Conservation (phyloP, 2,329 filamentous ascomycete genomes). For the Ustilaginoidea virens region DNA sequence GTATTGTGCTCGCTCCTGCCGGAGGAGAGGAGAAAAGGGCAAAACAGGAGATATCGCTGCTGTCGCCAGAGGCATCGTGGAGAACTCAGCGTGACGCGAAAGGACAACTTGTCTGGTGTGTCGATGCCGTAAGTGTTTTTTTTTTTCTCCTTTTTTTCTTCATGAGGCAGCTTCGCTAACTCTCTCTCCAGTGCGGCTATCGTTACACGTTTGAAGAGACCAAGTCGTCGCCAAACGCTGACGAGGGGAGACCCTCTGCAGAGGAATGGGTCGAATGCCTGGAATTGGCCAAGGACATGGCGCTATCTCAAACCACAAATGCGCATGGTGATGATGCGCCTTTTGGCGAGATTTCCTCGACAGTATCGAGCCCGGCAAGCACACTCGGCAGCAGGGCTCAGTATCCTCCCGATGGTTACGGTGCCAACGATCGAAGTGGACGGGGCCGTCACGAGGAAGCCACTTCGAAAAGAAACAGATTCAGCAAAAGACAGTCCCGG, state of each 20-base stretch:
- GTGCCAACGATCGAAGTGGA: constrained; percentile 33
- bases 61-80: constrained; percentile 62
- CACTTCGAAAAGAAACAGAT: too few species aligned
- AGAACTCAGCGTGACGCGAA: constrained; percentile 72
- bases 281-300: constrained; percentile 74
- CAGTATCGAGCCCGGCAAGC: constrained; percentile 61
- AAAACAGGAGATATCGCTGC: constrained; percentile 80
- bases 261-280: constrained; percentile 89
- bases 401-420: constrained; percentile 35
- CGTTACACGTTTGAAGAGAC: constrained; percentile 88
- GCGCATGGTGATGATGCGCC: constrained; percentile 52
- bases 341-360: constrained; percentile 53
- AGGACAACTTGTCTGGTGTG: constrained; percentile 73
- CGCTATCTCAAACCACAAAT: constrained; percentile 53
- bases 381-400: constrained; percentile 48
- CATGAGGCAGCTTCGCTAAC: constrained; percentile 7
- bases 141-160: too few species aligned
- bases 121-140: constrained; percentile 86
- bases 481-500: constrained; percentile 64
- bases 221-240: constrained; percentile 48
- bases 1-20: constrained; percentile 77
- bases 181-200: constrained; percentile 54
- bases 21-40: constrained; percentile 92
- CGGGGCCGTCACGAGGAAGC: too few species aligned
- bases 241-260: constrained; percentile 50